Evolutionary conservation across 2,329 filamentous ascomycete genomes (phyloP).

Genomic region (Fusarium algeriense): DNA sequence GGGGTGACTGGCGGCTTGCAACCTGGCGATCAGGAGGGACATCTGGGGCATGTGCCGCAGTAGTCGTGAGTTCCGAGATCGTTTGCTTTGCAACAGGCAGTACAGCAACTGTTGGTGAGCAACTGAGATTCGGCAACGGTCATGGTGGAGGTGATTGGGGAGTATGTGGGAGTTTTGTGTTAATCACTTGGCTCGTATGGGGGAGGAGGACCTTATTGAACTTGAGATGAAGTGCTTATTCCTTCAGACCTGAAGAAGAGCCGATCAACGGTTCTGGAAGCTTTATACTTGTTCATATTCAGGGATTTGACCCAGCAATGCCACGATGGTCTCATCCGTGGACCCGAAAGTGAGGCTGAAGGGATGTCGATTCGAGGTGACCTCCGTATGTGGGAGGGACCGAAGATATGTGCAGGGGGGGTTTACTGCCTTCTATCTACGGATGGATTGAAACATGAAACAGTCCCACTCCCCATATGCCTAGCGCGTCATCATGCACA

Average conservation of each 20-base stretch:
- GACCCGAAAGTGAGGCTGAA: conserved; percentile 44
- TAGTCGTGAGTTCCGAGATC: conserved; percentile 52
- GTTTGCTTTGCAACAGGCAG: conserved; percentile 49
- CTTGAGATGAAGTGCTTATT: conserved; percentile 19
- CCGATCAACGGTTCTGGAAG: conserved; percentile 28
- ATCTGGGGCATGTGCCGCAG: conserved; percentile 50
- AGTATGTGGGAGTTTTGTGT: not conserved
- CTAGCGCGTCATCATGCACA: conserved; percentile 30
- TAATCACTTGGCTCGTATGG: conserved; percentile 1
- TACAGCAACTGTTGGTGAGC: conserved; percentile 46
- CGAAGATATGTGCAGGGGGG: conserved; percentile 28
- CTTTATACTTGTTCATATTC: conserved; percentile 42
- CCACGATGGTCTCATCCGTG: conserved; percentile 32
- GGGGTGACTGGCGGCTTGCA: not conserved
- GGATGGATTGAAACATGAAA: conserved; percentile 45
- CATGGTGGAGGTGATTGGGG: conserved; percentile 29
- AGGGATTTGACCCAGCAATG: conserved; percentile 32
- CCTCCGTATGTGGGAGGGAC: conserved; percentile 29
- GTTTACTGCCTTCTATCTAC: conserved; percentile 31
- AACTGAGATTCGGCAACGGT: conserved; percentile 27
- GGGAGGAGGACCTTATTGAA: not conserved
- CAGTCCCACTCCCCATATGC: conserved; percentile 38
- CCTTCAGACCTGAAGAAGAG: conserved; percentile 7
- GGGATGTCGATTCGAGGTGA: conserved; percentile 19
- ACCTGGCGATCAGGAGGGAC: conserved; percentile 32